A percentile compares a stretch with the other conserved stretches of the same genome.
These are phyloP conservation scores for Tylopilus subfusipes DNA, from an alignment of 768 basidiomycete genomes.

Conservation along the genomic window DNA sequence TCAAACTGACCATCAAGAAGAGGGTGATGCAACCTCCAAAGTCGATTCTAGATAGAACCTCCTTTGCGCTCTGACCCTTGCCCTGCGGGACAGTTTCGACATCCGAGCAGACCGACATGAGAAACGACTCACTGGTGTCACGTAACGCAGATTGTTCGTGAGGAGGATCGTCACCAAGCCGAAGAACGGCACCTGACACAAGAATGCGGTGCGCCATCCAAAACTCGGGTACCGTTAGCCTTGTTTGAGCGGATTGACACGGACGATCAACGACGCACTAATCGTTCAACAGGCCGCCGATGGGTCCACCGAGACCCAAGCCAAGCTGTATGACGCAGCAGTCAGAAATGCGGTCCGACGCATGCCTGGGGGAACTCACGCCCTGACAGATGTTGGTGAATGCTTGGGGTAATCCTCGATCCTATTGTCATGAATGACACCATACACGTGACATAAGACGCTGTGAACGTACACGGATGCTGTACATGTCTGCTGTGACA, in stretches of 20 bases:
- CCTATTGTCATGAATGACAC: not conserved
- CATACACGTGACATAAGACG: not conserved
- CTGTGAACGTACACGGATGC: conserved; percentile 9
- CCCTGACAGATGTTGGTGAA: conserved; percentile 30
- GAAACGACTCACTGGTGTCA: conserved; percentile 50
- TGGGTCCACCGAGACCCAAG: conserved; percentile 22
- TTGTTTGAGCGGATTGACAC: not conserved
- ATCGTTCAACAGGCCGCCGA: conserved; percentile 21
- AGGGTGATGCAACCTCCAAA: conserved; percentile 66
- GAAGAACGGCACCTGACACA: conserved; percentile 68
- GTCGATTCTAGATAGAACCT: conserved; percentile 76
- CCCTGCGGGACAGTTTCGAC: conserved; percentile 41
- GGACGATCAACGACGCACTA: conserved; percentile 7
- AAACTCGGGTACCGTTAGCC: conserved; percentile 3
- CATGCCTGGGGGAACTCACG: conserved; percentile 2
- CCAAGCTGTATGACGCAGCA: conserved; percentile 11
- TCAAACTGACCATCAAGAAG: conserved; percentile 39
- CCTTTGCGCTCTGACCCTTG: conserved; percentile 55
- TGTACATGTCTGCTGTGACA: conserved; percentile 21
- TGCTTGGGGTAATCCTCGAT: conserved; percentile 39
- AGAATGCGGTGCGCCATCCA: conserved; percentile 59
- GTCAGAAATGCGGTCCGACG: not conserved
- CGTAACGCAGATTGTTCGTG: conserved; percentile 58
- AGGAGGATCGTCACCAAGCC: conserved; percentile 42
- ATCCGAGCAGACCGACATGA: not conserved